These are phyloP conservation scores for Camellia oleifera DNA, from an alignment of 179 eudicot species.

Conservation along the genomic window DNA sequence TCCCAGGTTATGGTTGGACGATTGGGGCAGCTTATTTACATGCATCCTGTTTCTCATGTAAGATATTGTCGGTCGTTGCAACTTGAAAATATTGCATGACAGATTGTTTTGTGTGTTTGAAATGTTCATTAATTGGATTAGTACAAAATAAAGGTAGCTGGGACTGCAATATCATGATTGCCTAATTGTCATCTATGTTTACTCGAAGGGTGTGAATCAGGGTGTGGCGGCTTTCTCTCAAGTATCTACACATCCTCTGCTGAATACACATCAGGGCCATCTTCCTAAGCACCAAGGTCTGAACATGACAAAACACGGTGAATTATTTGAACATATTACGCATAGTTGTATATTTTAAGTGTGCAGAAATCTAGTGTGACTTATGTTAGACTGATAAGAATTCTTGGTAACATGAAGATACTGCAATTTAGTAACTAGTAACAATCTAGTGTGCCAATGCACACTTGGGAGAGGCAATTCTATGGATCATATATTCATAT, in stretches of 20 bases:
- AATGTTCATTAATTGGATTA: background rate
- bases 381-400: background rate
- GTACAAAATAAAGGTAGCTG: background rate
- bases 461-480: background rate
- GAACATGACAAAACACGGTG: conserved; percentile 14
- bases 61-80: conserved; percentile 20
- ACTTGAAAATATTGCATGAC: conserved; percentile 9
- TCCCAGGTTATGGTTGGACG: conserved; percentile 75
- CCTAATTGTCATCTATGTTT: conserved; percentile 19
- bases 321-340: background rate
- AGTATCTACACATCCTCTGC: conserved; percentile 43
- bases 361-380: background rate
- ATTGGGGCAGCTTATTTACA: conserved; percentile 57
- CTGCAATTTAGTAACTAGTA: background rate
- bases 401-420: background rate
- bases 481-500: background rate
- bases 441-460: background rate
- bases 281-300: conserved; percentile 23
- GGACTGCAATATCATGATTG: conserved; percentile 5
- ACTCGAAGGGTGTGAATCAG: conserved; percentile 60
- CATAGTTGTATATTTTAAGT: background rate
- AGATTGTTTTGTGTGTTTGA: background rate
- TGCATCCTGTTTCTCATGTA: conserved; percentile 81
- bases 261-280: conserved; percentile 53
- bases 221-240: conserved; percentile 54